These are phyloP conservation scores for Mycena latifolia DNA, from an alignment of 768 basidiomycete genomes.

Conservation along the genomic window DNA sequence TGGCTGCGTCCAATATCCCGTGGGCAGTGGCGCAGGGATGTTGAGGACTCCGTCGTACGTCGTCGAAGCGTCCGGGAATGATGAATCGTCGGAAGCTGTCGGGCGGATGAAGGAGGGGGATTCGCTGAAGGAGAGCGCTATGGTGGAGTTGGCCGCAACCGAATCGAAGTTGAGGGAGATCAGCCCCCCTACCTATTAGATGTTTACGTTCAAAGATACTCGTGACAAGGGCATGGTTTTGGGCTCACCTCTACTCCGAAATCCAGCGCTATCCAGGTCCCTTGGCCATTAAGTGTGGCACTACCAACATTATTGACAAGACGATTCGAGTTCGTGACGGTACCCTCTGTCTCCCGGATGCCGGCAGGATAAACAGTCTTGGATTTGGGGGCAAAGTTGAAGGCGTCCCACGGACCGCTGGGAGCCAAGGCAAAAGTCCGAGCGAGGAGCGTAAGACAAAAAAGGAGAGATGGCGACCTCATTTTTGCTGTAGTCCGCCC, in stretches of 20 bases:
- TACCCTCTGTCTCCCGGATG: constrained; percentile 52
- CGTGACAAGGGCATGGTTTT: background rate
- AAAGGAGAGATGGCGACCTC: background rate
- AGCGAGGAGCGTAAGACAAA: background rate
- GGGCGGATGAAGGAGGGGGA: constrained; percentile 68
- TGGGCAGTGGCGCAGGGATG: constrained; percentile 50
- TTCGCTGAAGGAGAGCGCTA: constrained; percentile 70
- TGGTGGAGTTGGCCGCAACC: constrained; percentile 45
- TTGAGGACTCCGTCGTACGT: constrained; percentile 58
- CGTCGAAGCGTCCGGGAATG: constrained; percentile 57
- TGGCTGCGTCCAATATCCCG: constrained; percentile 64
- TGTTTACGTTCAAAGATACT: background rate
- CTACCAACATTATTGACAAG: constrained; percentile 51
- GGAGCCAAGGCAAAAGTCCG: constrained; percentile 49
- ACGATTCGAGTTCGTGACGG: constrained; percentile 45
- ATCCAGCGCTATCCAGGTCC: constrained; percentile 65
- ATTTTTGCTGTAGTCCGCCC: constrained; percentile 7
- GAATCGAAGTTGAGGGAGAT: constrained; percentile 60
- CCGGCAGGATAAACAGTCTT: constrained; percentile 59
- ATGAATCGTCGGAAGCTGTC: constrained; percentile 65
- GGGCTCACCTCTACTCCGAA: constrained; percentile 60
- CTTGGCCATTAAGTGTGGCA: constrained; percentile 54
- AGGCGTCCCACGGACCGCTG: constrained; percentile 63
- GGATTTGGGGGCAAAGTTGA: constrained; percentile 63
- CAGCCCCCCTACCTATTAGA: constrained; percentile 63